Base-by-base conservation (phyloP, 441 rosid species). In the Dalechampia spathulata region DNA sequence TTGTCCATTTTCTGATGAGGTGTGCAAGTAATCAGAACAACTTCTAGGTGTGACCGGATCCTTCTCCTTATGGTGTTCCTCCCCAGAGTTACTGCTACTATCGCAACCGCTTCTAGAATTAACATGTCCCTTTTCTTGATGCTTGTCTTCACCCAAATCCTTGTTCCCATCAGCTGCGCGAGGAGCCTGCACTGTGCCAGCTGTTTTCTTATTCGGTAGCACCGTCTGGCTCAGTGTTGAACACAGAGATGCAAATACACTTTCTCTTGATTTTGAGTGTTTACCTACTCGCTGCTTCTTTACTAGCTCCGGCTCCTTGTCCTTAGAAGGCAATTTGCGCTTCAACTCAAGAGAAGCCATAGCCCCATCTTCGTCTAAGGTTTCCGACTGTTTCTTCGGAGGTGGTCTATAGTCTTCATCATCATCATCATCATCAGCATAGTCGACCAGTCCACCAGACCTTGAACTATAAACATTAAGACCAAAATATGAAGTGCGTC, bases 401-500 rank as follows among this genome's bases (percentile, higher is more conserved):
- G 98, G 96, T 22, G 98, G 96, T 58, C 72, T 86, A 66, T 84
- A 88, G 61, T 86, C 94, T 66, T 86, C 92, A 23, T 94, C 99
- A 49, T 90, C 99, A 49, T 90, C 99, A 49, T 90, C 98, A 36
- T 94, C 99, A 30, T 90, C 96, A 14, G 88, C 99, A 41, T 94
- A 94, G 67, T 90, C 99, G 57, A 90, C 99, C 68, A 94, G 76
- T 39, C n/a, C n/a, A n/a, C n/a, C n/a, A n/a, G n/a, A n/a, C n/a
- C 93, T 81, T 42, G 80, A 83, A 64, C 91, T 82, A 62, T 13
- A 4, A 65, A 38, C 51, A 48, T 50, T 38, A 56, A 71, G 12
- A 47, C 13, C n/a, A 22, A 60, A 52, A n/a, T n/a, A n/a, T n/a
- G n/a, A n/a, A n/a, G n/a, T n/a, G n/a, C n/a, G n/a, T n/a, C 36